Evolutionary conservation across 164 flowering plant genomes (phyloP), one percentile per base, ranked within the genome.

Genomic region (Vitis vinifera): DNA sequence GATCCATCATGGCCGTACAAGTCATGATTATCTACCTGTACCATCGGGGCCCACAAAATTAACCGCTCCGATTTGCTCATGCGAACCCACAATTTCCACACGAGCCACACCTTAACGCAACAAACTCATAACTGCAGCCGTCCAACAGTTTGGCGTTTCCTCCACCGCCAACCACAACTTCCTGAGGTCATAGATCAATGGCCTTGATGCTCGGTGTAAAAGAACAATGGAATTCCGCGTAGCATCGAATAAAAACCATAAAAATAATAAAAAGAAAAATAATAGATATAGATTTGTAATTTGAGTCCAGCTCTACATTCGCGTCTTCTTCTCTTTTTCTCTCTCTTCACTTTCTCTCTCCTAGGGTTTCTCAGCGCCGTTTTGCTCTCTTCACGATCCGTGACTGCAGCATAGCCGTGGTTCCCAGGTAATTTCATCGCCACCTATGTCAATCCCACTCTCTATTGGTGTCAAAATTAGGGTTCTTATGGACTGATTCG

Each of bases 331-430:
- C 48, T 31, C 51, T 65, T 66, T 49, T 51, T 59, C 31, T 58
- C 65, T 63, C 75, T 51, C 59, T 60, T 8, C 31, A 30, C 31
- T 3, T 16, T 62, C 37, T 30, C 66, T 66, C 61, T 64, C 57
- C 27, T 71, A 73, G 79, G 78, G 79, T 76, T 76, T 68, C 73
- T 23, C 27, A n/a, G 37, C 73, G 68, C 73, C 63, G 63, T 62
- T 75, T 30, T 62, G 53, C 59, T 49, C 63, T 56, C 49, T 27
- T 56, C 49, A 8, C 72, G 67, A 64, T 73, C 74, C 9, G 65
- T 69, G 55, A 55, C 50, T 10, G 56, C 55, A 62, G 48, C 30
- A 30, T 31, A 59, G 55, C 31, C 56, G 2, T n/a, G 8, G 52
- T 2, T 5, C 8, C 12, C 67, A 62, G 71, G 78, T 71, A 67